A percentile compares a stretch with the other conserved stretches of the same genome.
Evolutionary conservation across 106 monocot species (phyloP).

Genomic region (Posidonia australis): DNA sequence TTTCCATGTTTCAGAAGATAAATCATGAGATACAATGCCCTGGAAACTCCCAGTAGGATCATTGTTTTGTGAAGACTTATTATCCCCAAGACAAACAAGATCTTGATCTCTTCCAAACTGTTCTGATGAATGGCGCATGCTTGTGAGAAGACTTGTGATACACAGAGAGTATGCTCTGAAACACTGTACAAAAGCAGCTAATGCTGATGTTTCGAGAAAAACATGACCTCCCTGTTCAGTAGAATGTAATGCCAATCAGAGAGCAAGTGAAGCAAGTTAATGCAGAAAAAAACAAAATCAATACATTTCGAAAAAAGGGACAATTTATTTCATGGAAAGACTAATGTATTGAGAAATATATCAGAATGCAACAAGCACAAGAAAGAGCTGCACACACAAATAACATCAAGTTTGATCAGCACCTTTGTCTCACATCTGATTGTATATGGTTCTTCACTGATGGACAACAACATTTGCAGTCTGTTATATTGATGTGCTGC

Average conservation of each 20-base stretch:
- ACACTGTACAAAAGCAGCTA: slow-evolving; percentile 47
- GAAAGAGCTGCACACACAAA: no score
- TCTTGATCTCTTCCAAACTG: background rate
- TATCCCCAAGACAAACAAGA: slow-evolving; percentile 2
- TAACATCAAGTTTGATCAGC: background rate
- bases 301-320: background rate
- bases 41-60: background rate
- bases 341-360: background rate
- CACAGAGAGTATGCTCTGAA: slow-evolving; percentile 29
- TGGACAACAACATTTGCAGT: slow-evolving; percentile 19
- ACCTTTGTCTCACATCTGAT: slow-evolving; percentile 55
- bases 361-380: no score
- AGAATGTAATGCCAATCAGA: background rate
- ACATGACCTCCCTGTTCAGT: slow-evolving; percentile 57
- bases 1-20: no score
- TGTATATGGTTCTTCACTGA: slow-evolving; percentile 18
- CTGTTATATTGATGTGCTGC: slow-evolving; percentile 17
- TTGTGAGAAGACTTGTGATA: slow-evolving; percentile 7
- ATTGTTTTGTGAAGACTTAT: slow-evolving; percentile 4
- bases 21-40: background rate
- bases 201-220: slow-evolving; percentile 55
- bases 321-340: background rate
- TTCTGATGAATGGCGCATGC: slow-evolving; percentile 5
- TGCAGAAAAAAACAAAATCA: background rate
- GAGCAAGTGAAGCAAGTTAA: background rate